These are phyloP conservation scores for Pyrus betulifolia DNA, from an alignment of 306 rosid genomes.

Conservation along the genomic window DNA sequence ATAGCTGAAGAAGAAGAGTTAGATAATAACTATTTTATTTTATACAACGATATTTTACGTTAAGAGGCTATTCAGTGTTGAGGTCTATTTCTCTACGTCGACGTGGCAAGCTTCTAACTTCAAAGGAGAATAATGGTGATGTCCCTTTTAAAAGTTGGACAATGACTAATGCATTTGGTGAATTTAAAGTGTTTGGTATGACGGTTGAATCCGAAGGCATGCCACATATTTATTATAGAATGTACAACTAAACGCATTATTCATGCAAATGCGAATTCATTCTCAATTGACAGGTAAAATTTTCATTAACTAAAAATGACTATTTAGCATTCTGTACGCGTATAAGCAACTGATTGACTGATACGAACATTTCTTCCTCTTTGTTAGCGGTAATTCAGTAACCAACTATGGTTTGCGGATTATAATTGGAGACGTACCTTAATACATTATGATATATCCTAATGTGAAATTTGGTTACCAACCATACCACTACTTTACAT, in stretches of 20 bases:
- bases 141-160: too few relatives aligned
- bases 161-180: background rate
- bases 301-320: background rate
- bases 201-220: background rate
- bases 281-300: background rate
- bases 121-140: background rate
- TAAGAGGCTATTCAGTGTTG: background rate
- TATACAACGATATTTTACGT: too few relatives aligned
- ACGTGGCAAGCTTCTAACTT: background rate
- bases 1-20: background rate
- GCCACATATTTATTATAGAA: background rate
- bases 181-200: background rate
- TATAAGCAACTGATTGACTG: background rate
- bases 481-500: background rate
- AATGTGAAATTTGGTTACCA: background rate
- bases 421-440: background rate
- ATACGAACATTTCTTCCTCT: too few relatives aligned
- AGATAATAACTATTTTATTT: background rate
- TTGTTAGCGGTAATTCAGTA: too few relatives aligned
- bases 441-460: too few relatives aligned
- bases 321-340: background rate
- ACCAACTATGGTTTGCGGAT: background rate
- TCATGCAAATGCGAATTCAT: background rate
- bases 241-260: background rate
- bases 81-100: constrained; percentile 1